Base-by-base conservation (phyloP, 345 rosid species). In the Dipteronia dyeriana region DNA sequence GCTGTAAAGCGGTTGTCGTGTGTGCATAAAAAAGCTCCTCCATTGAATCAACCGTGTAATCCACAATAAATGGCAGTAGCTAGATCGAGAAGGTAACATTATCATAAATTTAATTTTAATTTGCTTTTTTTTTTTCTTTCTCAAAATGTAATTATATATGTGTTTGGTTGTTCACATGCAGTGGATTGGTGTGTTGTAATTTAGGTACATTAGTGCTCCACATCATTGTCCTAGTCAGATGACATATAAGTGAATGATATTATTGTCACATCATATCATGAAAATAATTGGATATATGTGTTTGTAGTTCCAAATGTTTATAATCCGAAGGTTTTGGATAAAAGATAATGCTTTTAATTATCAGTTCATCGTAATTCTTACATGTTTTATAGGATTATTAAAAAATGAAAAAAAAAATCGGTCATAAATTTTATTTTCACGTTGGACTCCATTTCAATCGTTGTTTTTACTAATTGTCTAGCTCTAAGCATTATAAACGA, bases 1-100 rank as follows among this genome's bases (percentile, higher is more conserved):
- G 60, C 60, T 60, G 5, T 22, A 29, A 62, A 16, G 59, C 38
- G 51, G 66, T 62, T 69, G 82, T 75, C 82, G 78, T 79, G 65
- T 43, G 47, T 57, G 23, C 51, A 11, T 72, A 0, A 23, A 70
- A 68, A 10, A 68, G 49, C 57, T 22, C 20, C 49, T 63, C 74
- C n/a, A n/a, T 66, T 34, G 43, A 43, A 69, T 53, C 6, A 19
- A 34, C 45, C 43, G 6, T 31, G n/a, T 31, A 25, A 11, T 71
- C 29, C 59, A 71, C 9, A n/a, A 71, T 26, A 6, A 17, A 7
- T 53, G 19, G 17, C 31, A 56, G 9, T 41, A 9, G 29, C 57
- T 12, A 45, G 71, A 45, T 23, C 9, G 9, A 13, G 49, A 2
- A 13, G 4, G 13, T 13, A 49, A 12, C 54, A 49, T 49, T 13